A percentile compares a stretch with the other conserved stretches of the same genome.
phyloP scores from a whole-genome alignment of 2,329 filamentous ascomycete species.

The Verticillium isaacii region DNA sequence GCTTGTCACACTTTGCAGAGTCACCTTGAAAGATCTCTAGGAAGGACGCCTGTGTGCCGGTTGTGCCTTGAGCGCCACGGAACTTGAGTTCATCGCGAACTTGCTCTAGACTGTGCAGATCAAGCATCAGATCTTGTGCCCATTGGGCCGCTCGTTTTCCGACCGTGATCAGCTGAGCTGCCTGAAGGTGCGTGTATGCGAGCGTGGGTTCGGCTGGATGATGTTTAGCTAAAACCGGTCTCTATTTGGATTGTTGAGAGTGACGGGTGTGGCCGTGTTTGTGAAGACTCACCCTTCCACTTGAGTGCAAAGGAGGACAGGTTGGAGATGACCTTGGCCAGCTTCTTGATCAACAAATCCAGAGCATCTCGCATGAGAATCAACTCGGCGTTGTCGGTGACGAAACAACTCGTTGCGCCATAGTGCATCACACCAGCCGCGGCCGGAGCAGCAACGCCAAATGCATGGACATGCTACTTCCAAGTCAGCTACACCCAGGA shows the following conservation, averaged over 20 bases:
- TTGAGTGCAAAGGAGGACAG: too few species aligned
- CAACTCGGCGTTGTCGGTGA: constrained; percentile 73
- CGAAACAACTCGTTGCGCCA: constrained; percentile 53
- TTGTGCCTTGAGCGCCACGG: constrained; percentile 65
- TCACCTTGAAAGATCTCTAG: constrained; percentile 52
- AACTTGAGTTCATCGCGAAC: constrained; percentile 67
- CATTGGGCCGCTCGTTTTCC: constrained; percentile 65
- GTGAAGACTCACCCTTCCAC: too few species aligned
- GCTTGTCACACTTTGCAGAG: constrained; percentile 41
- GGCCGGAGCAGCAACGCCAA: constrained; percentile 64
- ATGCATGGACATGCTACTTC: constrained; percentile 59
- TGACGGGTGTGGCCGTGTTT: too few species aligned
- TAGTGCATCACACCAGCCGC: constrained; percentile 82
- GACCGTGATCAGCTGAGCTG: constrained; percentile 57
- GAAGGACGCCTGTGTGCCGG: constrained; percentile 75
- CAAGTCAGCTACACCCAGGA: too few species aligned
- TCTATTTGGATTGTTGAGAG: constrained; percentile 23
- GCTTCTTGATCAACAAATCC: constrained; percentile 70
- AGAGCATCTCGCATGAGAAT: constrained; percentile 67
- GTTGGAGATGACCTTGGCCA: constrained; percentile 74
- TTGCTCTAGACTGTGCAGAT: constrained; percentile 68
- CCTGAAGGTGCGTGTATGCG: constrained; percentile 71
- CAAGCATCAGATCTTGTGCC: constrained; percentile 61
- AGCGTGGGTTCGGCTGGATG: constrained; percentile 56
- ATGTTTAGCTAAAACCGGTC: constrained; percentile 70